Percentiles rank a stretch among this genome's conserved stretches.
Evolutionary conservation across 169 alveolate species (phyloP).

Genomic region (Blepharisma undulans): DNA sequence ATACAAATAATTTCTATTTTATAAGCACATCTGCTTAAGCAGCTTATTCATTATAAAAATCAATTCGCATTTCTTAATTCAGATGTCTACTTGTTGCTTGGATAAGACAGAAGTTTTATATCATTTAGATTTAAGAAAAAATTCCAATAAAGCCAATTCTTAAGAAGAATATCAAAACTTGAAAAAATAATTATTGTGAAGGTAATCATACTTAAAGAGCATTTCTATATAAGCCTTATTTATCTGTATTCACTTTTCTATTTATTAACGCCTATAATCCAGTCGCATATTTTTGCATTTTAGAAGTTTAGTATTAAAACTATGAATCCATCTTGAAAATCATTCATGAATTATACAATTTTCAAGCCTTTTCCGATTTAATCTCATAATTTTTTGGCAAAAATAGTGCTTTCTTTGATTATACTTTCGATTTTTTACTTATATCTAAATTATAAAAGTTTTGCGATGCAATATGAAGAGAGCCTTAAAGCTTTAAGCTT

Average conservation of each 20-base stretch:
- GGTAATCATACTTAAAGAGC: background rate
- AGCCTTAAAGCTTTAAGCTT: background rate
- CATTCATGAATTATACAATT: background rate
- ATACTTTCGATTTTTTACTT: background rate
- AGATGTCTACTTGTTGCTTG: background rate
- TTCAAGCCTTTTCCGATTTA: no score
- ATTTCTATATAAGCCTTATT: no score
- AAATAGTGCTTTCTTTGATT: background rate
- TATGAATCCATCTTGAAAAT: background rate
- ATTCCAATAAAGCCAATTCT: background rate
- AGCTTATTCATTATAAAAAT: no score
- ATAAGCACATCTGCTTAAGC: background rate
- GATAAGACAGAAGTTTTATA: background rate
- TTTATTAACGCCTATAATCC: background rate
- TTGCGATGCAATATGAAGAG: background rate
- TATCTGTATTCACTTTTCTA: background rate
- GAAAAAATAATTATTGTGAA: background rate
- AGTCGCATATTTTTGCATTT: background rate
- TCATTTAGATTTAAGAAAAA: background rate
- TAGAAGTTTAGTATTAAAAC: background rate
- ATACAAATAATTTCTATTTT: no score
- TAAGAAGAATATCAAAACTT: no score
- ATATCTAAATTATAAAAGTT: background rate
- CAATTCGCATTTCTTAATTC: no score
- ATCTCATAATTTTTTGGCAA: background rate